These are phyloP conservation scores for Austroboletus eburneus DNA, from an alignment of 768 basidiomycete species.

Conservation along the genomic window DNA sequence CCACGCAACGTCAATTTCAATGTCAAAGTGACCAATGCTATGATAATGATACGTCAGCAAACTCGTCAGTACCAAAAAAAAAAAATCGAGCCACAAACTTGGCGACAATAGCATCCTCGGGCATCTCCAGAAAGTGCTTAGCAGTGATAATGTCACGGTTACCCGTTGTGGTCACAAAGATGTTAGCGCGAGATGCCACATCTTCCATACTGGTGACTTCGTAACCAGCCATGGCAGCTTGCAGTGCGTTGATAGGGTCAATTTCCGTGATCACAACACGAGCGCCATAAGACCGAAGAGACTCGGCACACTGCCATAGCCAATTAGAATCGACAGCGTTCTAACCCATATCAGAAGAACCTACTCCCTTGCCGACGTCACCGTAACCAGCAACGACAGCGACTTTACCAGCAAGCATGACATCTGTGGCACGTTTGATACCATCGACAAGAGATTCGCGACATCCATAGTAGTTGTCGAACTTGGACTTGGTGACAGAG, in stretches of 20 bases:
- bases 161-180: slow-evolving; percentile 98
- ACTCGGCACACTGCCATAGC: slow-evolving; percentile 82
- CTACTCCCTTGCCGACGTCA: slow-evolving; percentile 97
- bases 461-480: slow-evolving; percentile 98
- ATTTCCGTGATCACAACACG: slow-evolving; percentile 97
- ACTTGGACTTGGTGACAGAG: slow-evolving; percentile 99
- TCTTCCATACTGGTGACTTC: slow-evolving; percentile 99
- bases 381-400: slow-evolving; percentile 98
- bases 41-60: slow-evolving; percentile 8
- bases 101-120: slow-evolving; percentile 97
- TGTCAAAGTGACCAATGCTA: slow-evolving; percentile 83
- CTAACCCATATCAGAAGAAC: slow-evolving; percentile 30
- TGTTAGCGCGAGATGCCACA: slow-evolving; percentile 79
- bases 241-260: slow-evolving; percentile 99
- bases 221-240: slow-evolving; percentile 99
- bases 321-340: slow-evolving; percentile 1
- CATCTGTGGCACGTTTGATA: slow-evolving; percentile 99
- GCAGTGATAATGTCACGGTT: slow-evolving; percentile 96
- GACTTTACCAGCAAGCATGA: slow-evolving; percentile 99
- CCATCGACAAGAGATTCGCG: slow-evolving; percentile 99
- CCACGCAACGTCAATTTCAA: slow-evolving; percentile 98
- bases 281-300: slow-evolving; percentile 94
- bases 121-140: slow-evolving; percentile 91
- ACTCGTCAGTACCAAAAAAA: not conserved
- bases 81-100: slow-evolving; percentile 62